Percentiles rank a stretch among this genome's conserved stretches.
These are phyloP conservation scores for Teunomyces panamensis DNA, from an alignment of 805 yeast species.

Conservation along the genomic window DNA sequence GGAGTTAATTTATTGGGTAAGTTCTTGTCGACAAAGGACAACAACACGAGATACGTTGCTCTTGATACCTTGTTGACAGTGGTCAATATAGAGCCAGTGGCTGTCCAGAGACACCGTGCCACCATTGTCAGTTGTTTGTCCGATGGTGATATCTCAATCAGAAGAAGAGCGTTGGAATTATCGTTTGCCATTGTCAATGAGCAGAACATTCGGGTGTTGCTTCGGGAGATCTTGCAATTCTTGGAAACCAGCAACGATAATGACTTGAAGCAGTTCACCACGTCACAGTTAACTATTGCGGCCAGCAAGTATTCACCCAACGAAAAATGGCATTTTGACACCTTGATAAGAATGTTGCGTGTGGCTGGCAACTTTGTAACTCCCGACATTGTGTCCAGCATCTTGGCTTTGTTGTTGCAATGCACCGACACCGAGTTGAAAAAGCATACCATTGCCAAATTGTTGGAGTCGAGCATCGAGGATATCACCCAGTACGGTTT, in stretches of 20 bases:
- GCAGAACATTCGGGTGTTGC: constrained; percentile 74
- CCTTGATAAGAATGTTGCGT: constrained; percentile 66
- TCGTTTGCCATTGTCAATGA: constrained; percentile 86
- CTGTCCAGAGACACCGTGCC: constrained; percentile 89
- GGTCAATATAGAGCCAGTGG: constrained; percentile 80
- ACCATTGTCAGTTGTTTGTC: constrained; percentile 83
- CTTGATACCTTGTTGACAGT: constrained; percentile 81
- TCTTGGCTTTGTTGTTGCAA: constrained; percentile 63
- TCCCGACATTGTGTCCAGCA: constrained; percentile 69
- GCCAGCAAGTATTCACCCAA: constrained; percentile 70
- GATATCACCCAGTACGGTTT: constrained; percentile 58
- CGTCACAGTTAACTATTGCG: constrained; percentile 65
- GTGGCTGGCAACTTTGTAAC: constrained; percentile 72
- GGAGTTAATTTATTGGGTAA: constrained; percentile 90
- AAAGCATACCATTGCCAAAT: constrained; percentile 53
- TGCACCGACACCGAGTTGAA: constrained; percentile 53
- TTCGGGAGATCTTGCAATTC: constrained; percentile 73
- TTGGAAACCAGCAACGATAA: constrained; percentile 58
- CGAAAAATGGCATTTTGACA: constrained; percentile 83
- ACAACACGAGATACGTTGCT: constrained; percentile 91
- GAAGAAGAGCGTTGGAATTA: constrained; percentile 89
- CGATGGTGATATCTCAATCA: constrained; percentile 88
- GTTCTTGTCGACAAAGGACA: constrained; percentile 77
- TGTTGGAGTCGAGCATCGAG: constrained; percentile 47
- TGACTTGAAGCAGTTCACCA: constrained; percentile 67